Evolutionary conservation across 2,329 filamentous ascomycete genomes (phyloP).

Genomic region (Clarireedia monteithiana): DNA sequence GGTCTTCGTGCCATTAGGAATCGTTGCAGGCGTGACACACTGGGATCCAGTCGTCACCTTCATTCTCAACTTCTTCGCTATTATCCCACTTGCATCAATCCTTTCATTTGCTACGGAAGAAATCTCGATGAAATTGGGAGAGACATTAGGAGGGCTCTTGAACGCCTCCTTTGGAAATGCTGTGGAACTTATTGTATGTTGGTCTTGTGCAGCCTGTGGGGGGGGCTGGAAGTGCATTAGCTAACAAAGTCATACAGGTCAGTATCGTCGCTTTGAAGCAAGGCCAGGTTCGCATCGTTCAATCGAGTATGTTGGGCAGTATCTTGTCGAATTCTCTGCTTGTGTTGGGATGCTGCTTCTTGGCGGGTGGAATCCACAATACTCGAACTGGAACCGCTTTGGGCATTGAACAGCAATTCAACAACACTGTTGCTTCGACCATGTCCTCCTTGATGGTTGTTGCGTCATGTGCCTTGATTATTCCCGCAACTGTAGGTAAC

Average conservation of each 20-base stretch:
- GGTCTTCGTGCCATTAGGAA: constrained; percentile 69
- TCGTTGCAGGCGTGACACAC: constrained; percentile 47
- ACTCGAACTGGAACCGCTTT: constrained; percentile 21
- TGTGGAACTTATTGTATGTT: constrained; percentile 44
- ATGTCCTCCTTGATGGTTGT: constrained; percentile 67
- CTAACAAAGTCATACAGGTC: constrained; percentile 45
- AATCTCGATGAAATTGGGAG: constrained; percentile 45
- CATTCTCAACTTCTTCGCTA: constrained; percentile 51
- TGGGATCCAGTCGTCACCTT: constrained; percentile 48
- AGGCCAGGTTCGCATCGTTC: constrained; percentile 86
- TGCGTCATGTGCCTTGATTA: constrained; percentile 68
- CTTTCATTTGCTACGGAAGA: constrained; percentile 34
- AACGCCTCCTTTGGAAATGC: constrained; percentile 44
- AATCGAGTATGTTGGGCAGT: constrained; percentile 93
- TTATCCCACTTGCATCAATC: constrained; percentile 44
- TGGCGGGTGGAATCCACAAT: constrained; percentile 62
- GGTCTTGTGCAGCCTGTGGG: not conserved
- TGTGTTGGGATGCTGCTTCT: constrained; percentile 74
- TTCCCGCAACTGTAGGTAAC: constrained; percentile 56
- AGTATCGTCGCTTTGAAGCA: constrained; percentile 84
- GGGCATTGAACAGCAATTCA: constrained; percentile 62
- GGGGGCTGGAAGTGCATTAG: no score
- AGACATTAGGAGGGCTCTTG: constrained; percentile 47
- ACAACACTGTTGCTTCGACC: constrained; percentile 69
- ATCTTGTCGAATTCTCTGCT: constrained; percentile 92